Evolutionary conservation across 2,329 filamentous ascomycete species (phyloP).

Genomic region (Pezizomycotina sp.): DNA sequence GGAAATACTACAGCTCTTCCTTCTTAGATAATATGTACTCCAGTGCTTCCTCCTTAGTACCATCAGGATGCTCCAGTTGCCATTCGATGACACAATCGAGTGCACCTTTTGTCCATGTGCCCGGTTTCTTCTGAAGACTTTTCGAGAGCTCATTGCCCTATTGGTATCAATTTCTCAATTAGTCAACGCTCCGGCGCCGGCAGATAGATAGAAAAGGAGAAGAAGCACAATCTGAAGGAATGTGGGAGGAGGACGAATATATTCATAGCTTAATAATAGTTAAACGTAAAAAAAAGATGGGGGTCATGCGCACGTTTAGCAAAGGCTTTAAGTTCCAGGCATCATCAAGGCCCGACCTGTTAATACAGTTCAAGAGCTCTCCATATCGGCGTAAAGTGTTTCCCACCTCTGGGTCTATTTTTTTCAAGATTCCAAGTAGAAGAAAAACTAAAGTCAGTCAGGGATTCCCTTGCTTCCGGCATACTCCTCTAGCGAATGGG

Average conservation of each 20-base stretch:
- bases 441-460: too few relatives aligned
- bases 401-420: slow-evolving; percentile 20
- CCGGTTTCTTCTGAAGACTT: slow-evolving; percentile 52
- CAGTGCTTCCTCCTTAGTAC: slow-evolving; percentile 36
- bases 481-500: slow-evolving; percentile 6
- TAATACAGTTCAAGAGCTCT: slow-evolving; percentile 37
- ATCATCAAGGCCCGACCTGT: slow-evolving; percentile 36
- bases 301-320: slow-evolving; percentile 17
- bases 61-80: slow-evolving; percentile 66
- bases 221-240: neutral
- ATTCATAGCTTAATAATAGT: slow-evolving; percentile 34
- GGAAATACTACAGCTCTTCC: neutral
- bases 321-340: slow-evolving; percentile 31
- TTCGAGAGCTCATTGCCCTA: slow-evolving; percentile 56
- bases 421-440: too few relatives aligned
- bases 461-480: too few relatives aligned
- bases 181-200: neutral
- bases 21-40: slow-evolving; percentile 1
- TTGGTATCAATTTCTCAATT: slow-evolving; percentile 42
- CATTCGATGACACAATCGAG: slow-evolving; percentile 68
- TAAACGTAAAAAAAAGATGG: slow-evolving; percentile 35
- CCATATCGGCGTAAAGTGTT: slow-evolving; percentile 37
- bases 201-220: neutral
- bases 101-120: slow-evolving; percentile 69
- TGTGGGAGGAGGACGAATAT: slow-evolving; percentile 36